A percentile compares a stretch with the other conserved stretches of the same genome.
phyloP scores from a whole-genome alignment of 345 rosid species.

The Arabidopsis arenosa region DNA sequence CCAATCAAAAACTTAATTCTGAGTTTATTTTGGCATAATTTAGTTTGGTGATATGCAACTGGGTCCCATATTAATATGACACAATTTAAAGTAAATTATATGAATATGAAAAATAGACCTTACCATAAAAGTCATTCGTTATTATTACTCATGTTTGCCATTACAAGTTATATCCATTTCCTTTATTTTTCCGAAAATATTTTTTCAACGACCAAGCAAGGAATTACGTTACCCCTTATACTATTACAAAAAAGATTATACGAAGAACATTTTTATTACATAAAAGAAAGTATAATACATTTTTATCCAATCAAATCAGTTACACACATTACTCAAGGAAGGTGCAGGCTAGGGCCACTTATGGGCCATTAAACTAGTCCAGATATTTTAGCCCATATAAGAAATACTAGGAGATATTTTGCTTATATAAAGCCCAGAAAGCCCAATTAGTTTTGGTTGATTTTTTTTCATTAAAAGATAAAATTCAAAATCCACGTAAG shows the following conservation, averaged over 20 bases:
- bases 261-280: too few relatives aligned
- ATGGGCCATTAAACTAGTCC: not conserved
- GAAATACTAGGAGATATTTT: not conserved
- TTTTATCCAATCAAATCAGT: too few relatives aligned
- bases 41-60: constrained; percentile 26
- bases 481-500: constrained; percentile 47
- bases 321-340: too few relatives aligned
- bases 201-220: constrained; percentile 27
- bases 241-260: not conserved
- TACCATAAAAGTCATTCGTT: constrained; percentile 58
- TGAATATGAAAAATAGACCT: constrained; percentile 12
- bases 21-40: constrained; percentile 39
- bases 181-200: constrained; percentile 4
- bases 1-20: constrained; percentile 47
- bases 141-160: constrained; percentile 67
- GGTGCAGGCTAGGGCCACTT: not conserved
- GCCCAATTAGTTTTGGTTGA: constrained; percentile 29
- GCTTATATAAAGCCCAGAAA: constrained; percentile 33
- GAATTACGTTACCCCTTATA: constrained; percentile 18
- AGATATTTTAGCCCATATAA: constrained; percentile 5
- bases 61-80: constrained; percentile 50
- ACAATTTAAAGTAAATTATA: constrained; percentile 15
- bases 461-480: not conserved
- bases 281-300: too few relatives aligned
- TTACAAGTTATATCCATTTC: constrained; percentile 55